A percentile compares a stretch with the other conserved stretches of the same genome.
Conservation (phyloP, 495 filamentous ascomycete species). For the Amniculicola lignicola region DNA sequence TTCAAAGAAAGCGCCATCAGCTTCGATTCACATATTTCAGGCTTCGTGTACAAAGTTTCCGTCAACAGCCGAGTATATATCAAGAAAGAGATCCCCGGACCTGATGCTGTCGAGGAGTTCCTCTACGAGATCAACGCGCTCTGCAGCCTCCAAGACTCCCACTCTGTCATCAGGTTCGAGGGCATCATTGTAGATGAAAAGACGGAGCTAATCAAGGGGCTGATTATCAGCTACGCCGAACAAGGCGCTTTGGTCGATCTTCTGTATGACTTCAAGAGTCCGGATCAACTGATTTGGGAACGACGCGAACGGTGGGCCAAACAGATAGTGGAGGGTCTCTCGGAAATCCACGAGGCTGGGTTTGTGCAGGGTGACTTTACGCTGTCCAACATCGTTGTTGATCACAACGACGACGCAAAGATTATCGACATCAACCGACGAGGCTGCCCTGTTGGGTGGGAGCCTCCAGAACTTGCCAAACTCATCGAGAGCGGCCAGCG, state of each 20-base stretch:
- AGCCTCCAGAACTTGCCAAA: constrained; percentile 84
- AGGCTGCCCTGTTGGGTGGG: constrained; percentile 96
- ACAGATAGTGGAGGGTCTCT: constrained; percentile 85
- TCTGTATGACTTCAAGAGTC: constrained; percentile 68
- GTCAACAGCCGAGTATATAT: constrained; percentile 69
- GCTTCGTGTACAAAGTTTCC: constrained; percentile 93
- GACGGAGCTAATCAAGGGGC: constrained; percentile 72
- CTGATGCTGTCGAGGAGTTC: constrained; percentile 94
- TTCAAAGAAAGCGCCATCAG: constrained; percentile 70
- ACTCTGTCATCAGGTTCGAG: constrained; percentile 81
- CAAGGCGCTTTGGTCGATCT: constrained; percentile 86
- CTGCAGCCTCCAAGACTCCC: constrained; percentile 65
- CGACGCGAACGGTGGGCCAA: constrained; percentile 85
- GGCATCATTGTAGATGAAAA: constrained; percentile 85
- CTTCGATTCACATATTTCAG: constrained; percentile 90
- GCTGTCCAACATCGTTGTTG: constrained; percentile 93
- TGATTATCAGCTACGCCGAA: constrained; percentile 86
- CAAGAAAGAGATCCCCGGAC: constrained; percentile 97
- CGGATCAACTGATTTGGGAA: constrained; percentile 59
- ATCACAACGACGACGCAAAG: constrained; percentile 77
- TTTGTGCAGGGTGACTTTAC: constrained; percentile 99
- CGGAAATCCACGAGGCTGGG: constrained; percentile 91
- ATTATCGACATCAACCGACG: constrained; percentile 98
- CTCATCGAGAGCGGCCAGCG: constrained; percentile 89
- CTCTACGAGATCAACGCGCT: constrained; percentile 97